Conservation (phyloP, 2,329 filamentous ascomycete species). For the Aplosporella prunicola region DNA sequence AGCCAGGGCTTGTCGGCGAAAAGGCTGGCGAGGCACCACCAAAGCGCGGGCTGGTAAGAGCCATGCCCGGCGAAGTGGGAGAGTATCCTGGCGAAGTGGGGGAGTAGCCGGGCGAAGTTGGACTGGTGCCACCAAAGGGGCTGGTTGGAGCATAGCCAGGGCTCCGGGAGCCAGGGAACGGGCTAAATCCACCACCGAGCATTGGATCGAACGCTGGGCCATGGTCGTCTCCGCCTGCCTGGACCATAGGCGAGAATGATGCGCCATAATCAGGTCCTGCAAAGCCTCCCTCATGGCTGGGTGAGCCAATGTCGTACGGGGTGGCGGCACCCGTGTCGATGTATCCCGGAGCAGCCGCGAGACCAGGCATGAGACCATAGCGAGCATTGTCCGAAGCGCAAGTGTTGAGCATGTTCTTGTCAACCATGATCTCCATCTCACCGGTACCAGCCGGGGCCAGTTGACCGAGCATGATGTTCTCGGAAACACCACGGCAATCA, state of each 20-base stretch:
- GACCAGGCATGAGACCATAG: conserved; percentile 66
- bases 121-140: conserved; percentile 54
- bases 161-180: conserved; percentile 55
- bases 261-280: conserved; percentile 52
- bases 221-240: conserved; percentile 49
- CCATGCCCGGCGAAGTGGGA: conserved; percentile 47
- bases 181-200: conserved; percentile 53
- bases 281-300: conserved; percentile 51
- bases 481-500: conserved; percentile 94
- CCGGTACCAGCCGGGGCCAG: conserved; percentile 95
- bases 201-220: conserved; percentile 62
- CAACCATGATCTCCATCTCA: conserved; percentile 86
- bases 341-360: conserved; percentile 65
- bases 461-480: conserved; percentile 97
- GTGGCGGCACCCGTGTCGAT: conserved; percentile 78
- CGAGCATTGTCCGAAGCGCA: conserved; percentile 35
- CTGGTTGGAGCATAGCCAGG: conserved; percentile 61
- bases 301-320: conserved; percentile 72
- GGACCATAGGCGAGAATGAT: conserved; percentile 66
- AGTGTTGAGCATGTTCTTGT: conserved; percentile 92
- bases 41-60: conserved; percentile 46
- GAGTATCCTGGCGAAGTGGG: conserved; percentile 48
- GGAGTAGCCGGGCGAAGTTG: conserved; percentile 30
- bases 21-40: conserved; percentile 12
- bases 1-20: conserved; percentile 47